phyloP scores from a whole-genome alignment of 1,284 basidiomycete genomes.

The Ganoderma lingzhi region DNA sequence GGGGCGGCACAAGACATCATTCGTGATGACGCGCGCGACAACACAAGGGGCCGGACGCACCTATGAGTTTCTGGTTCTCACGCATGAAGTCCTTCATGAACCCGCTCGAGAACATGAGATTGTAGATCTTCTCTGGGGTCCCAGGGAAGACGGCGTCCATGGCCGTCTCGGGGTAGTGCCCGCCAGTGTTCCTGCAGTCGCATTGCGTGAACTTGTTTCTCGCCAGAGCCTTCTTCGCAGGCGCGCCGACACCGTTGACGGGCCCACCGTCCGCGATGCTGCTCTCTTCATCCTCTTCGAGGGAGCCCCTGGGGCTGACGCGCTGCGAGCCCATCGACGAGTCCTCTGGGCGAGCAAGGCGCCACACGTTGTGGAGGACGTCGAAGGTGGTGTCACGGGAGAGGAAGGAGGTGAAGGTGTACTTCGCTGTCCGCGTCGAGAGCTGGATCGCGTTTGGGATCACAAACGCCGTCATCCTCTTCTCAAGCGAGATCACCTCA shows the following conservation, averaged over 20 bases:
- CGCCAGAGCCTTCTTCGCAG: slow-evolving; percentile 24
- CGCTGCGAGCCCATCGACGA: slow-evolving; percentile 46
- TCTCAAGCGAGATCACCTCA: slow-evolving; percentile 92
- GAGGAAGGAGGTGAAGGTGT: slow-evolving; percentile 96
- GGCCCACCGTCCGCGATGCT: slow-evolving; percentile 17
- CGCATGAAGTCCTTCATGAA: slow-evolving; percentile 96
- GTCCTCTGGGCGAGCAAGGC: slow-evolving; percentile 85
- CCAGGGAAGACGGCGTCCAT: slow-evolving; percentile 87
- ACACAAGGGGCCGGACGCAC: slow-evolving; percentile 55
- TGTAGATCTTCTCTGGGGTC: slow-evolving; percentile 95
- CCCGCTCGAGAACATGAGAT: slow-evolving; percentile 94
- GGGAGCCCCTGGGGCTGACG: slow-evolving; percentile 35
- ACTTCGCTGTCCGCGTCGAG: slow-evolving; percentile 83
- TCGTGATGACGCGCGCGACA: background rate
- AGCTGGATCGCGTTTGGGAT: slow-evolving; percentile 98
- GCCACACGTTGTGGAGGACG: slow-evolving; percentile 97
- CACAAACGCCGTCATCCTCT: slow-evolving; percentile 98
- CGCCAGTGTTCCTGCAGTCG: slow-evolving; percentile 74
- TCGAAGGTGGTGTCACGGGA: slow-evolving; percentile 96
- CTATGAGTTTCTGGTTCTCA: slow-evolving; percentile 88
- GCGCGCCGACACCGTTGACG: slow-evolving; percentile 12
- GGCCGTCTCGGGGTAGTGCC: slow-evolving; percentile 79
- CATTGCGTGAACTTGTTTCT: slow-evolving; percentile 73
- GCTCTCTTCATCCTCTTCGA: slow-evolving; percentile 33
- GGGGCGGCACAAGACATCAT: background rate